Base-by-base conservation (phyloP, 768 basidiomycete genomes). In the Macrolepiota fuliginosa region DNA sequence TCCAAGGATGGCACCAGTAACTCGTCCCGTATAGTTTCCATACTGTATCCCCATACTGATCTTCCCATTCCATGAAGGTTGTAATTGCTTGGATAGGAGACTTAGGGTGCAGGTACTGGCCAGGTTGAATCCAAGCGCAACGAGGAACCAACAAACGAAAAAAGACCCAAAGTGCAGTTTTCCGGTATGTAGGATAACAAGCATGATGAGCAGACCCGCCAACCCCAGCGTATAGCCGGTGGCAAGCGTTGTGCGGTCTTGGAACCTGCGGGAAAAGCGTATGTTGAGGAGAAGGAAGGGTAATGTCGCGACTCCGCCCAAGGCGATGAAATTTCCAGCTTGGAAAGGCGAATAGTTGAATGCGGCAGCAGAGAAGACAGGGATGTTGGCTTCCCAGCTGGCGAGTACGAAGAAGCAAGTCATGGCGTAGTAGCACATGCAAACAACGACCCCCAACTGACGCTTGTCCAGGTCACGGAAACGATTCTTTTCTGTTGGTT, bases 401-500 rank as follows among this genome's bases (percentile, higher is more conserved):
- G 85, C 86, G 60, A 90, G 82, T 68, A 88, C 78, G 73, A 89
- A 87, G 76, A 88, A 89, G 71, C 81, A 86, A 19, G 83, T 78
- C 83, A 87, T 87, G 50, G 86, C 79, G 66, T 83, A 85, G 82
- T 86, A 89, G 69, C 86, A 89, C 84, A 89, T 87, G 68, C 82
- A 86, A 42, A 77, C 64, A 22, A 83, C 76, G 60, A 85, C 81
- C 24, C 83, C 83, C 79, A 81, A 83, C 59, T 73, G 72, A 17
- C 62, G 56, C 7, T 45, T 61, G 4, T 68, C 61, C 15, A 72
- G 54, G 42, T 37, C 22, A 50, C 57, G 58, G 50, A 65, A 47
- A 45, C 56, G 29, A 7, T 3, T 11, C 47, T 59, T 32, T 58
- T 42, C 36, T 36, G 12, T 32, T 54, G 63, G 57, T 25, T 45